phyloP scores from a whole-genome alignment of 495 filamentous ascomycete species.

The Tuber borchii region DNA sequence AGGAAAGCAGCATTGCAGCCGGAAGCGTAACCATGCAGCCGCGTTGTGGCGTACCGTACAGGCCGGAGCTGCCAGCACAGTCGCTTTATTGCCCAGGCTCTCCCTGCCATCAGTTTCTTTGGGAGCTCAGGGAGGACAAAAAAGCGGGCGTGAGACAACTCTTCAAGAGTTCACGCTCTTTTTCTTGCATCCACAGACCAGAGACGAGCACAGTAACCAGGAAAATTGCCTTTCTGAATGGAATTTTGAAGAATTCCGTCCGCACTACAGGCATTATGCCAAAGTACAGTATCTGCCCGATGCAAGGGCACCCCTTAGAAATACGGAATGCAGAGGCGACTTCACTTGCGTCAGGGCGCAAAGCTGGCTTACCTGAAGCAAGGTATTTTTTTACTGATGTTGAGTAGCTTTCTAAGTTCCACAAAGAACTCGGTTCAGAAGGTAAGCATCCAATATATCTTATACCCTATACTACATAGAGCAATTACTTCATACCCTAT shows the following conservation, averaged over 20 bases:
- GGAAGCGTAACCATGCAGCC: slow-evolving; percentile 5
- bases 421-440: too few species aligned
- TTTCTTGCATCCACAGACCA: not conserved
- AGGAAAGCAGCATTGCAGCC: slow-evolving; percentile 8
- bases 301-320: not conserved
- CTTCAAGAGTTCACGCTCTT: too few species aligned
- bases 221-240: not conserved
- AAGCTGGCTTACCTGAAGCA: too few species aligned
- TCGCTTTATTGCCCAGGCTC: not conserved
- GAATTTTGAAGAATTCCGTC: not conserved
- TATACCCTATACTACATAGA: too few species aligned
- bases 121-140: not conserved
- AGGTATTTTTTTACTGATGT: too few species aligned
- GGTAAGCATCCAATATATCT: too few species aligned
- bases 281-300: not conserved
- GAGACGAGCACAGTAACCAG: not conserved
- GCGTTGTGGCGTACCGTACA: slow-evolving; percentile 24
- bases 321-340: too few species aligned
- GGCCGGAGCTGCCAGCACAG: slow-evolving; percentile 17
- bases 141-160: not conserved
- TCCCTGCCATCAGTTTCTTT: not conserved
- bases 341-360: too few species aligned
- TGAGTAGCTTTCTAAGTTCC: too few species aligned
- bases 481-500: too few species aligned
- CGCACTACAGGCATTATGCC: not conserved